Percentiles rank a stretch among this genome's conserved stretches.
Evolutionary conservation across 345 rosid species (phyloP).

Genomic region (Pelargonium nanum): DNA sequence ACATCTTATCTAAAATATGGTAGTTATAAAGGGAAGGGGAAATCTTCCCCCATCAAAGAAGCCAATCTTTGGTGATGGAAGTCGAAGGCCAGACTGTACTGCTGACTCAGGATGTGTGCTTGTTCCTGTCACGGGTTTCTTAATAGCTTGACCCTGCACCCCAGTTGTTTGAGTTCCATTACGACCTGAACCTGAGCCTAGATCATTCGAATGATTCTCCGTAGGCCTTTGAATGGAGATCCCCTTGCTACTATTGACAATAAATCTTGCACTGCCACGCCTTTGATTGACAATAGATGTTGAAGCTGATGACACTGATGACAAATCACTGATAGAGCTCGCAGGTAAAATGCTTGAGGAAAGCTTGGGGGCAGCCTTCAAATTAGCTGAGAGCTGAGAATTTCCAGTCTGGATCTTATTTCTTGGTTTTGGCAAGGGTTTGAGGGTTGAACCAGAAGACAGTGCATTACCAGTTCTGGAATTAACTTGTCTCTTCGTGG

Average conservation of each 20-base stretch:
- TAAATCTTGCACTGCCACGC: slow-evolving; percentile 30
- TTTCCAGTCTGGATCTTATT: slow-evolving; percentile 25
- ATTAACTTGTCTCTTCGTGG: slow-evolving; percentile 26
- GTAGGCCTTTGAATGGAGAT: slow-evolving; percentile 17
- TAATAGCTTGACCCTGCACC: slow-evolving; percentile 18
- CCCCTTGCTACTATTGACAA: slow-evolving; percentile 24
- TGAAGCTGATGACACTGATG: slow-evolving; percentile 46
- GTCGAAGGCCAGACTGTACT: slow-evolving; percentile 75
- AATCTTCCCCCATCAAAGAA: slow-evolving; percentile 89
- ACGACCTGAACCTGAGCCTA: slow-evolving; percentile 17
- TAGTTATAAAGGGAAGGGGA: slow-evolving; percentile 13
- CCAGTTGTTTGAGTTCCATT: slow-evolving; percentile 18
- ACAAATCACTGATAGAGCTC: slow-evolving; percentile 76
- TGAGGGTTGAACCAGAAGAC: slow-evolving; percentile 26
- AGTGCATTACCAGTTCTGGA: slow-evolving; percentile 21
- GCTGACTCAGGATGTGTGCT: slow-evolving; percentile 25
- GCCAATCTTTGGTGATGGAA: slow-evolving; percentile 94
- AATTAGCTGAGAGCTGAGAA: slow-evolving; percentile 28
- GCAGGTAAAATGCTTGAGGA: slow-evolving; percentile 48
- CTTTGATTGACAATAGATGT: slow-evolving; percentile 42
- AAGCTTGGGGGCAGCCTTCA: slow-evolving; percentile 35
- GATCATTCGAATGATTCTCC: slow-evolving; percentile 19
- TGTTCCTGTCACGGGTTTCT: slow-evolving; percentile 25
- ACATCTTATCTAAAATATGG: not conserved
- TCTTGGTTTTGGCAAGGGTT: slow-evolving; percentile 19